phyloP scores from a whole-genome alignment of 352 stramenopile genomes.

The Phytophthora citrophthora region DNA sequence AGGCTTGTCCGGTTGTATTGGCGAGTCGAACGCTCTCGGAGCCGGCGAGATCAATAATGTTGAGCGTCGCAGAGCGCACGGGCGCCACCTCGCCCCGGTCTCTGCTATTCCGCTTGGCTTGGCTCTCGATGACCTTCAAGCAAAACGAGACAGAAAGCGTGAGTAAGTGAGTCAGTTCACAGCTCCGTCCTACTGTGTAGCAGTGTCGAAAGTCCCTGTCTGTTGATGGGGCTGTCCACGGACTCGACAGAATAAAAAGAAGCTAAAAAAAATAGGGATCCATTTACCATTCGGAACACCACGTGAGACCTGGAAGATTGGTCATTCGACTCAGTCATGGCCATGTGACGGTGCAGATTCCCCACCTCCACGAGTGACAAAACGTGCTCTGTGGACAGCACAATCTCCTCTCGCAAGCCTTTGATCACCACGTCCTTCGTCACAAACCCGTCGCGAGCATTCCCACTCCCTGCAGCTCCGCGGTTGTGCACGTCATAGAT shows the following conservation, averaged over 20 bases:
- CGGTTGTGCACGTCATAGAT: constrained; percentile 74
- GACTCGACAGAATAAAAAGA: constrained; percentile 13
- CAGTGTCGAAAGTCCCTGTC: constrained; percentile 23
- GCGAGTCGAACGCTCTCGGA: constrained; percentile 86
- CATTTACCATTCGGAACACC: constrained; percentile 72
- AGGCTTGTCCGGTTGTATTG: constrained; percentile 75
- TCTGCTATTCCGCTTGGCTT: constrained; percentile 49
- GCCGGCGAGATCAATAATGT: constrained; percentile 92
- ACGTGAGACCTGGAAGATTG: constrained; percentile 82
- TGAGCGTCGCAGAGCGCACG: constrained; percentile 85
- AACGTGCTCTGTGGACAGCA: constrained; percentile 80
- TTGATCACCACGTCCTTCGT: constrained; percentile 89
- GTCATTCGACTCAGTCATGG: constrained; percentile 77
- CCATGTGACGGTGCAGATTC: constrained; percentile 79
- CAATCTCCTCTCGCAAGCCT: constrained; percentile 82
- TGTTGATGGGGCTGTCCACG: constrained; percentile 20
- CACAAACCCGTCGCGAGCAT: constrained; percentile 31
- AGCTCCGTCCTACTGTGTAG: constrained; percentile 27
- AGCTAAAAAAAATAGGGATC: constrained; percentile 10
- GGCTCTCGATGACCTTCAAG: constrained; percentile 74
- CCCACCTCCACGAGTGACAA: constrained; percentile 87
- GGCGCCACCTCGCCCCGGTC: constrained; percentile 30
- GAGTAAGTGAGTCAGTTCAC: constrained; percentile 37
- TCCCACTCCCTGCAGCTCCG: constrained; percentile 26
- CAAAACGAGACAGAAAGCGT: constrained; percentile 22